Evolutionary conservation across 345 rosid species (phyloP).

Genomic region (Citrus medica): DNA sequence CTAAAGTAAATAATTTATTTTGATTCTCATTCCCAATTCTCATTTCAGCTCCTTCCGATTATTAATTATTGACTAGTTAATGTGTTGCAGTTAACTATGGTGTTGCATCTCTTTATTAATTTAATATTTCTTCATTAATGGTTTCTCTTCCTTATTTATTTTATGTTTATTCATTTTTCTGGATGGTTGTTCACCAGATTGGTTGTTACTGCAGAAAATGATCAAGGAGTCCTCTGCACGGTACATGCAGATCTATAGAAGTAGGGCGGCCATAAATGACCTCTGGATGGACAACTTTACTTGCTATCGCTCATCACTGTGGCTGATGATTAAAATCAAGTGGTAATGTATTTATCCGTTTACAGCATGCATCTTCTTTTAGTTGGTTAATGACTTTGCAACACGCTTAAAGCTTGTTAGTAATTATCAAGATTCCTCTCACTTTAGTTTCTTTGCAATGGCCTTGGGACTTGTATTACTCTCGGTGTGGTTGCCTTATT

Average conservation of each 20-base stretch:
- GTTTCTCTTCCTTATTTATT: background rate
- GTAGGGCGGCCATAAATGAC: slow-evolving; percentile 66
- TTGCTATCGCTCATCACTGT: slow-evolving; percentile 9
- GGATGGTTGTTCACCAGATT: slow-evolving; percentile 2
- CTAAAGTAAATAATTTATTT: too few relatives aligned
- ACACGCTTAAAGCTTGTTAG: slow-evolving; percentile 5
- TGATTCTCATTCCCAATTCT: fast-evolving
- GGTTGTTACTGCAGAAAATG: slow-evolving; percentile 5
- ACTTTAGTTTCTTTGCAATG: slow-evolving; percentile 73
- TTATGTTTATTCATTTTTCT: background rate
- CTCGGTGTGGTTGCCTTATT: slow-evolving; percentile 56
- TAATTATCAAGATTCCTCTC: background rate
- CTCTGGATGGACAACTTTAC: slow-evolving; percentile 53
- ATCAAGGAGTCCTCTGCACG: too few relatives aligned
- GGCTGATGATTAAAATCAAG: slow-evolving; percentile 76
- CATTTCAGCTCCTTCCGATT: too few relatives aligned
- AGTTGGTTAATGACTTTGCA: background rate
- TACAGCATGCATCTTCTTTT: background rate
- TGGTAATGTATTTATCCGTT: slow-evolving; percentile 42
- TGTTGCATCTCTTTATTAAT: background rate
- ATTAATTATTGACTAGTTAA: too few relatives aligned
- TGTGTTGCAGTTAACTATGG: too few relatives aligned
- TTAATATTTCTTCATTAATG: background rate
- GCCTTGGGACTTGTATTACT: slow-evolving; percentile 97
- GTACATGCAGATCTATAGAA: too few relatives aligned